phyloP scores from a whole-genome alignment of 352 stramenopile species.

The Phytophthora cactorum region DNA sequence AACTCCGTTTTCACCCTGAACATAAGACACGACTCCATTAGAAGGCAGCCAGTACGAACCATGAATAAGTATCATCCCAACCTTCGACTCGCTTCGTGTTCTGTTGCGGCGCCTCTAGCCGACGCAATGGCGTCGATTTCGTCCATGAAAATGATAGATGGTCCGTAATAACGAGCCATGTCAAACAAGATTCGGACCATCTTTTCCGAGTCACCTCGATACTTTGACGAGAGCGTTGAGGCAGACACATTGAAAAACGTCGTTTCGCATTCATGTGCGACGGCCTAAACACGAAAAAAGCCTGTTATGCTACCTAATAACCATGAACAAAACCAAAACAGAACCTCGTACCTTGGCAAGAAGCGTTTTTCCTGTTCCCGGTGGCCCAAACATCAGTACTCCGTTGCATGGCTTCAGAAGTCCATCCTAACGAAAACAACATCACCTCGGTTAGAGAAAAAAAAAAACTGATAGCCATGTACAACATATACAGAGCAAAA shows the following conservation, averaged over 20 bases:
- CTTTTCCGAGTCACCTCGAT: slow-evolving; percentile 95
- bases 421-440: slow-evolving; percentile 51
- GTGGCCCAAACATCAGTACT: slow-evolving; percentile 87
- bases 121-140: slow-evolving; percentile 96
- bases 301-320: background rate
- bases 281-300: slow-evolving; percentile 42
- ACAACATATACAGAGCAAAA: no score
- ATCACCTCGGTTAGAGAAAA: background rate
- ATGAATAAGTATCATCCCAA: slow-evolving; percentile 14
- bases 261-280: slow-evolving; percentile 95
- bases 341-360: slow-evolving; percentile 65
- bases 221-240: slow-evolving; percentile 93
- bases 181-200: slow-evolving; percentile 98
- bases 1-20: slow-evolving; percentile 96
- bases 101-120: slow-evolving; percentile 69
- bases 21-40: slow-evolving; percentile 9
- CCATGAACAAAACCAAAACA: background rate
- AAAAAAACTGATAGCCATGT: no score
- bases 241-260: slow-evolving; percentile 98
- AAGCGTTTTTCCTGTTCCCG: slow-evolving; percentile 92
- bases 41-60: background rate
- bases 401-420: slow-evolving; percentile 83
- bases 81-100: slow-evolving; percentile 87
- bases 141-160: slow-evolving; percentile 98
- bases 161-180: slow-evolving; percentile 97